Conservation (phyloP, 2,329 filamentous ascomycete genomes). For the Colletotrichum caudatum region DNA sequence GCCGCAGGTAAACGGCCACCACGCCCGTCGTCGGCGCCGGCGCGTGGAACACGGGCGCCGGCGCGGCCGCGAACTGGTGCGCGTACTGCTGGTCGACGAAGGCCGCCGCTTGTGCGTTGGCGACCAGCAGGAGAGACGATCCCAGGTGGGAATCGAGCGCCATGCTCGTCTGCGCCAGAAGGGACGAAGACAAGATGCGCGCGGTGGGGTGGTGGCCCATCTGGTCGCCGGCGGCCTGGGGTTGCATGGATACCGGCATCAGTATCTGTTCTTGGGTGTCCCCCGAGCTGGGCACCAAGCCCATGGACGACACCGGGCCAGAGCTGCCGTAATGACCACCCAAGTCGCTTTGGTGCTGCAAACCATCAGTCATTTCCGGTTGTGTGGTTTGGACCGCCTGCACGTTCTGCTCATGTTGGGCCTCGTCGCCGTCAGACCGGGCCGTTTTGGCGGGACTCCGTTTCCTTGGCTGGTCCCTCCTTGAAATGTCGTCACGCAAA, state of each 20-base stretch:
- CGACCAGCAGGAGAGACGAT: conserved; percentile 54
- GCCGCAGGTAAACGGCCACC: conserved; percentile 76
- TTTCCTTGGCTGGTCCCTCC: conserved; percentile 58
- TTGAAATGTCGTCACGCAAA: conserved; percentile 74
- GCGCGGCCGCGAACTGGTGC: conserved; percentile 46
- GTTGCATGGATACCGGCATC: conserved; percentile 37
- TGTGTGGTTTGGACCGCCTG: conserved; percentile 10
- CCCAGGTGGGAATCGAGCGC: conserved; percentile 52
- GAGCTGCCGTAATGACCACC: conserved; percentile 28
- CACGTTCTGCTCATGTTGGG: background rate
- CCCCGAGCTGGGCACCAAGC: conserved; percentile 26
- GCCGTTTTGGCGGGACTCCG: conserved; percentile 5
- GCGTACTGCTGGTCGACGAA: conserved; percentile 52
- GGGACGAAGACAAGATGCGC: conserved; percentile 28
- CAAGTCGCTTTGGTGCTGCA: conserved; percentile 13
- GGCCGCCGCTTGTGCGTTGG: conserved; percentile 52
- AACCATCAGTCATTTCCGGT: conserved; percentile 39
- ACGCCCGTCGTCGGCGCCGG: conserved; percentile 51
- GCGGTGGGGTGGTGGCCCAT: conserved; percentile 32
- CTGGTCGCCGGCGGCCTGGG: conserved; percentile 25
- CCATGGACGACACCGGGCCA: conserved; percentile 36
- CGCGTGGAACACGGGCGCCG: conserved; percentile 44
- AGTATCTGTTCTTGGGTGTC: conserved; percentile 33
- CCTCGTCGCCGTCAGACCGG: background rate
- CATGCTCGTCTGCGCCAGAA: conserved; percentile 41